phyloP scores from a whole-genome alignment of 305 asterid genomes.

The Fraxinus xanthoxyloides region DNA sequence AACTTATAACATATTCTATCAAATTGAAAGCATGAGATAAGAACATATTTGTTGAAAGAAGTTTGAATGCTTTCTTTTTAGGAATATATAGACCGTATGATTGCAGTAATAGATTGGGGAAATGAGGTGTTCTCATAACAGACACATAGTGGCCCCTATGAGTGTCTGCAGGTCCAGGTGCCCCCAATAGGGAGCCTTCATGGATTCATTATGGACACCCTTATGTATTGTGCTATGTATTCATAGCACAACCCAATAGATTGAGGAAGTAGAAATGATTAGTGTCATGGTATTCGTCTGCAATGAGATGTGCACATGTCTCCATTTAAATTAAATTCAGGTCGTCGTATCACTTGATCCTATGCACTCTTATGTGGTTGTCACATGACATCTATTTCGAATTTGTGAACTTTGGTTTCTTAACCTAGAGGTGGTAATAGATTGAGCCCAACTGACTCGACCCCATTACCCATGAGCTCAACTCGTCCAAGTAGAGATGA shows the following conservation, averaged over 20 bases:
- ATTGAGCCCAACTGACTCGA: too few relatives aligned
- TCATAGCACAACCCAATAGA: neutral
- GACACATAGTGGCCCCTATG: too few relatives aligned
- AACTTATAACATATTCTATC: neutral
- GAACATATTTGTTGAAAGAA: neutral
- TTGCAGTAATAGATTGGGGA: neutral
- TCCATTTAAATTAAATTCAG: slow-evolving; percentile 6
- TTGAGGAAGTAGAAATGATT: slow-evolving; percentile 30
- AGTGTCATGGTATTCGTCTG: slow-evolving; percentile 33
- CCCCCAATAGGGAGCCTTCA: too few relatives aligned
- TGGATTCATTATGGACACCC: too few relatives aligned
- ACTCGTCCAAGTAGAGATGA: too few relatives aligned
- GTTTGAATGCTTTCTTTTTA: neutral
- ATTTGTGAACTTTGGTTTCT: too few relatives aligned
- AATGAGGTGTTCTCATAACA: too few relatives aligned
- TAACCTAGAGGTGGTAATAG: too few relatives aligned
- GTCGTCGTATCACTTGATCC: neutral
- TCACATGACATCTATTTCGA: slow-evolving; percentile 22
- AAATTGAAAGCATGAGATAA: neutral
- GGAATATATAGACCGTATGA: neutral
- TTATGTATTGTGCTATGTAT: too few relatives aligned
- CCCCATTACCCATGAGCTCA: too few relatives aligned
- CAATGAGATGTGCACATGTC: slow-evolving; percentile 30
- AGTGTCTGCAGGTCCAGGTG: too few relatives aligned
- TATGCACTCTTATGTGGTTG: slow-evolving; percentile 7